Percentiles rank a stretch among this genome's conserved stretches.
phyloP scores from a whole-genome alignment of 2,329 filamentous ascomycete species.

The Ambrosiella xylebori region DNA sequence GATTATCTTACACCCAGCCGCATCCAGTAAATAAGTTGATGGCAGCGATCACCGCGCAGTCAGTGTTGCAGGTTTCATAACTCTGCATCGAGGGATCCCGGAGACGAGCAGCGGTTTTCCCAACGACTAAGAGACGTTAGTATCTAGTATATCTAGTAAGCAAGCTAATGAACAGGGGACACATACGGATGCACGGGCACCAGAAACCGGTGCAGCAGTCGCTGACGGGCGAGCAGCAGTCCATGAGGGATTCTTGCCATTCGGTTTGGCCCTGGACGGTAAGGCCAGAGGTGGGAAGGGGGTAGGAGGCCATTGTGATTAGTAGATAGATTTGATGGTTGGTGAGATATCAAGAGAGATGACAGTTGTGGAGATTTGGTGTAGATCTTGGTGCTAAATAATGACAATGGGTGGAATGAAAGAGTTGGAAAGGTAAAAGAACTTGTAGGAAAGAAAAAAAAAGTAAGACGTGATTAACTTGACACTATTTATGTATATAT shows the following conservation, averaged over 20 bases:
- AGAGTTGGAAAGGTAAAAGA: too few relatives aligned
- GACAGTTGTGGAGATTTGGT: background rate
- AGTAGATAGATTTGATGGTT: background rate
- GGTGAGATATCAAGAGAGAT: background rate
- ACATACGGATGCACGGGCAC: conserved; percentile 29
- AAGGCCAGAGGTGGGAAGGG: background rate
- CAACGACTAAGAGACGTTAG: conserved; percentile 21
- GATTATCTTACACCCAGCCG: conserved; percentile 25
- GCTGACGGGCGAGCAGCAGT: conserved; percentile 24
- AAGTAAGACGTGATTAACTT: too few relatives aligned
- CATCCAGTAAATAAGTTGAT: conserved; percentile 25
- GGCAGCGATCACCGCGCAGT: conserved; percentile 25
- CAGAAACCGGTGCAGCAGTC: conserved; percentile 24
- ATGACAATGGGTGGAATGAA: too few relatives aligned
- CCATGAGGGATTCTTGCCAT: conserved; percentile 24
- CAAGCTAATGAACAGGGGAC: background rate
- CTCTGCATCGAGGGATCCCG: conserved; percentile 26
- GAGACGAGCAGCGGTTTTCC: conserved; percentile 28
- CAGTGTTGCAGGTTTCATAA: conserved; percentile 23
- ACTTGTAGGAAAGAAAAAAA: too few relatives aligned
- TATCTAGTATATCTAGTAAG: background rate
- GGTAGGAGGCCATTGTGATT: background rate
- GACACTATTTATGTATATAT: too few relatives aligned
- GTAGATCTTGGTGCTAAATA: background rate
- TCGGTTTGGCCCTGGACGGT: background rate